A percentile compares a stretch with the other conserved stretches of the same genome.
phyloP scores from a whole-genome alignment of 768 basidiomycete genomes.

The Boletus reticulatus region DNA sequence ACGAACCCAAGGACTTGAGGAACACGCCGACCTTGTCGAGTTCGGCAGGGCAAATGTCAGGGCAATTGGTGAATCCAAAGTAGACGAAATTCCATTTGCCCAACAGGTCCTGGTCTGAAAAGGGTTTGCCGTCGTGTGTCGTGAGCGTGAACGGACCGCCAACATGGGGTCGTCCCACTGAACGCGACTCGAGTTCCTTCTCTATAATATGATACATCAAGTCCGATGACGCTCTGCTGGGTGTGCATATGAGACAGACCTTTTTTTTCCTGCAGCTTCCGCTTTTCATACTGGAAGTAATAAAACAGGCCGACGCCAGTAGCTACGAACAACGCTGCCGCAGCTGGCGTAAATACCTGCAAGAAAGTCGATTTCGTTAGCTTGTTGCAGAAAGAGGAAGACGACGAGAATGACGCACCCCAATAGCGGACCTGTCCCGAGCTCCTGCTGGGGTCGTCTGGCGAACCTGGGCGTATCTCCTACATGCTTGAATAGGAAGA shows the following conservation, averaged over 20 bases:
- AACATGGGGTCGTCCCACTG: conserved; percentile 82
- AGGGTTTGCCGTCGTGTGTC: conserved; percentile 62
- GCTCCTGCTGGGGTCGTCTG: conserved; percentile 24
- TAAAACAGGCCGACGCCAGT: conserved; percentile 80
- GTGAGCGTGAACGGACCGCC: conserved; percentile 87
- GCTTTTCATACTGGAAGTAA: conserved; percentile 90
- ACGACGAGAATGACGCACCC: conserved; percentile 22
- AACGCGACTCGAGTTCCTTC: conserved; percentile 68
- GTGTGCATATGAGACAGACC: conserved; percentile 43
- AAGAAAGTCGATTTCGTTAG: neutral
- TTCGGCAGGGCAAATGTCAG: conserved; percentile 98
- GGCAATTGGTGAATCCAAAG: conserved; percentile 99
- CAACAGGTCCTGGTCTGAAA: conserved; percentile 79
- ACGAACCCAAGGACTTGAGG: conserved; percentile 68
- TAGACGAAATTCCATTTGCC: conserved; percentile 93
- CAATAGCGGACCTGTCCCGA: conserved; percentile 34
- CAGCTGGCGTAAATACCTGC: conserved; percentile 89
- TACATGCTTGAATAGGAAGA: conserved; percentile 2
- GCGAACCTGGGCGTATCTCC: conserved; percentile 17
- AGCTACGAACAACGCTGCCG: conserved; percentile 80
- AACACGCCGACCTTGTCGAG: conserved; percentile 90
- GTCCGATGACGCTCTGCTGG: neutral
- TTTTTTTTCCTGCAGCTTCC: conserved; percentile 68
- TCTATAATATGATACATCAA: conserved; percentile 40
- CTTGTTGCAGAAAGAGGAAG: neutral